Conservation (phyloP, 202 grass and related monocot species). For the Saccharum hybrid region DNA sequence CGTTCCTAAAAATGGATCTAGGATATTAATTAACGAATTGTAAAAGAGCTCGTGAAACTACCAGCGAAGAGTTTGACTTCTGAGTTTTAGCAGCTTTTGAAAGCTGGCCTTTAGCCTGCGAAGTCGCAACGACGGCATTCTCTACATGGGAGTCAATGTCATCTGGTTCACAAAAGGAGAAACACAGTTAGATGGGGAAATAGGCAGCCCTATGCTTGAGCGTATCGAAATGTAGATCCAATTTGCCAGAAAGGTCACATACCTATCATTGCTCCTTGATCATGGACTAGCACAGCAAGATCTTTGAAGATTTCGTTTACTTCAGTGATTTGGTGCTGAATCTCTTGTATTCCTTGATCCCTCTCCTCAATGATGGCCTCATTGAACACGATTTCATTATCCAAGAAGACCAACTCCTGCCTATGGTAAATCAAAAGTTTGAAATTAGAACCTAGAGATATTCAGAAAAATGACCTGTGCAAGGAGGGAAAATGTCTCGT, state of each 20-base stretch:
- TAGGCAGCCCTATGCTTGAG: background rate
- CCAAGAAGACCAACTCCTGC: constrained; percentile 89
- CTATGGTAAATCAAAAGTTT: constrained; percentile 45
- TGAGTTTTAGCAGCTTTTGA: constrained; percentile 89
- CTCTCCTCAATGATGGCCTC: constrained; percentile 96
- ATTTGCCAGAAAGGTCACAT: constrained; percentile 22
- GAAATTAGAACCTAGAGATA: background rate
- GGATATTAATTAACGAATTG: background rate
- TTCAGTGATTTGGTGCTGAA: constrained; percentile 93
- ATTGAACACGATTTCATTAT: constrained; percentile 96
- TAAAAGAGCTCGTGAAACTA: constrained; percentile 31
- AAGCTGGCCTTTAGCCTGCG: constrained; percentile 82
- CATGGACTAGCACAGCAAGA: constrained; percentile 98
- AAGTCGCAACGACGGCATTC: constrained; percentile 62
- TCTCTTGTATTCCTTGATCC: constrained; percentile 96
- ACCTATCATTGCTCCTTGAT: constrained; percentile 96
- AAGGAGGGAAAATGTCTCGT: background rate
- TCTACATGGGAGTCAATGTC: constrained; percentile 88
- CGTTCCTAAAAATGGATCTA: background rate
- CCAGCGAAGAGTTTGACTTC: constrained; percentile 92
- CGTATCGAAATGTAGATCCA: constrained; percentile 1
- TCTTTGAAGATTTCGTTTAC: constrained; percentile 99
- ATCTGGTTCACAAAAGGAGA: constrained; percentile 50
- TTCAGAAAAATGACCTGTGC: background rate
- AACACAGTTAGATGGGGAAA: constrained; percentile 29